Evolutionary conservation across 1,284 basidiomycete species (phyloP).

Genomic region (Cutaneotrichosporon dermatis): DNA sequence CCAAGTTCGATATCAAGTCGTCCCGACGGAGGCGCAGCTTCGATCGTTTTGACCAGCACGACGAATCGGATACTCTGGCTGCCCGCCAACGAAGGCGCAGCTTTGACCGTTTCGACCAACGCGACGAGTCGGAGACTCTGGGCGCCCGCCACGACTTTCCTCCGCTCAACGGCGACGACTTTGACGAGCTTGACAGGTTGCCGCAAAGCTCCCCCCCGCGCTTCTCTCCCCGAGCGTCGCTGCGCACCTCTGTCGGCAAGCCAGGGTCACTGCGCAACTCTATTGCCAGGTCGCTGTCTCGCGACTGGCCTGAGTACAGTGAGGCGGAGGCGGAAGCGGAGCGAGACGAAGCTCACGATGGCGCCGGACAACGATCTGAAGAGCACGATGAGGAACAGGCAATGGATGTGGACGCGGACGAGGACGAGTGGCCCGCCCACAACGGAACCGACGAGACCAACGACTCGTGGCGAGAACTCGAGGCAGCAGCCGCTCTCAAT

Average conservation of each 20-base stretch:
- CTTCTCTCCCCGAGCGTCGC: neutral
- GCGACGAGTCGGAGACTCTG: too few relatives aligned
- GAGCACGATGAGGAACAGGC: neutral
- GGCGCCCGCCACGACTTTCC: too few relatives aligned
- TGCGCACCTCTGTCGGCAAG: neutral
- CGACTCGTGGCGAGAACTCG: constrained; percentile 3
- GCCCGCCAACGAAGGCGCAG: too few relatives aligned
- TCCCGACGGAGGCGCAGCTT: too few relatives aligned
- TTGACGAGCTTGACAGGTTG: neutral
- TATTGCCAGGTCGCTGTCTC: neutral
- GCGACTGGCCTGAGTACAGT: neutral
- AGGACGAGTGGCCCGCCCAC: neutral
- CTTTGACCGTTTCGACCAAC: too few relatives aligned
- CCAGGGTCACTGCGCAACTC: neutral
- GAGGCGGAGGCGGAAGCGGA: neutral
- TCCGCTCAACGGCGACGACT: neutral
- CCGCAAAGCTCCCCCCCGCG: neutral
- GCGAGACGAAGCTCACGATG: too few relatives aligned
- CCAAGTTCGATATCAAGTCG: too few relatives aligned
- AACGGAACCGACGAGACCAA: neutral
- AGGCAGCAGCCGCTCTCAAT: constrained; percentile 1
- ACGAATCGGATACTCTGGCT: too few relatives aligned
- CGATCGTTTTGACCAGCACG: too few relatives aligned
- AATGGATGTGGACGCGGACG: neutral
- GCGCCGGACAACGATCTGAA: too few relatives aligned